Base-by-base conservation (phyloP, 169 alveolate genomes). In the Cryptosporidium andersoni region DNA sequence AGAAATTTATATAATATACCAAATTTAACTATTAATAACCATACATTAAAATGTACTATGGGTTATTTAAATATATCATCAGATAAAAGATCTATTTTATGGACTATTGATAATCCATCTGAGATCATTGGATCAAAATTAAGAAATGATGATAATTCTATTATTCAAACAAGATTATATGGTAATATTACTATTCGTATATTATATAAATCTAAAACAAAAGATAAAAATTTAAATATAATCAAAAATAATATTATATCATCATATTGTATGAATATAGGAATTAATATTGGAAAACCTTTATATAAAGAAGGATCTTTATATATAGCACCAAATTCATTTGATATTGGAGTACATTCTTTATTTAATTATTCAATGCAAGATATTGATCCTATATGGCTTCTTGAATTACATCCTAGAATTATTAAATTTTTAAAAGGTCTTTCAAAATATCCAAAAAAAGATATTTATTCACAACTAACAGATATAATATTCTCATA, bases 281-380 rank as follows among this genome's bases (percentile, higher is more conserved):
- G 66, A 0, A 5, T 67, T 16, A 55, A 67, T 39, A 14, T 52
- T 2, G 82, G 82, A 39, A 53, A 3, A 14, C 82, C 82, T 8
- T 12, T n/a, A 42, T 67, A 45, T 11, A 9, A 14, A 9, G 39
- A 49, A 8, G 49, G 14, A 3, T 65, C 51, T 16, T 52, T 67
- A 51, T 67, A 67, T 36, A 52, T 65, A 16, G 58, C 66, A 39
- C 82, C 82, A 51, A 63, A 67, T 67, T 65, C 82, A 9, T 67
- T 53, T 36, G 82, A 52, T 6, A 45, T 11, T 2, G 82, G 82
- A 14, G 51, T 67, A 5, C 82, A 67, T 11, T 48, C 82, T 12
- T 14, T 67, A 8, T 63, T 67, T 36, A 67, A 67, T 25, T 55
- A 63, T 53, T 65, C 66, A 25, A 34, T 67, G 1, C 34, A 53